Percentiles rank a stretch among this genome's conserved stretches.
phyloP scores from a whole-genome alignment of 441 rosid species.

The Populus hybrid region DNA sequence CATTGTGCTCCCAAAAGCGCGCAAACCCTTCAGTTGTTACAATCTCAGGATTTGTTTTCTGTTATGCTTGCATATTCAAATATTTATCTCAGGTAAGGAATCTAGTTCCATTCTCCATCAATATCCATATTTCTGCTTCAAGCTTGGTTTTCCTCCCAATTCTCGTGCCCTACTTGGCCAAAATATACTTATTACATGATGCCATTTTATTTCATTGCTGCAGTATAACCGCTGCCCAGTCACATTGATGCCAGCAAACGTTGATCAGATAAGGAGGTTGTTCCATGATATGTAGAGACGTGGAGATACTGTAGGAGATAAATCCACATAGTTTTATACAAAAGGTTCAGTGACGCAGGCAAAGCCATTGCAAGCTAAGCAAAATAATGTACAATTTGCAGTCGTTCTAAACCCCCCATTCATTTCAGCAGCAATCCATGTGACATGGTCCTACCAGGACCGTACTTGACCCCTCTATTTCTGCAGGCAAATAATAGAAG shows the following conservation, averaged over 20 bases:
- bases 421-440: background rate
- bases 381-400: background rate
- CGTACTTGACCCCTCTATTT: background rate
- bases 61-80: conserved; percentile 92
- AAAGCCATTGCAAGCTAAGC: background rate
- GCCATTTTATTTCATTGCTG: conserved; percentile 5
- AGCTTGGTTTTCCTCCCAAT: background rate
- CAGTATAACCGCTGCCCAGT: conserved; percentile 96
- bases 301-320: background rate
- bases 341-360: conserved; percentile 2
- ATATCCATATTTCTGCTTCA: background rate
- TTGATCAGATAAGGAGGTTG: conserved; percentile 89
- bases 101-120: background rate
- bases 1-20: conserved; percentile 91
- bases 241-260: conserved; percentile 72
- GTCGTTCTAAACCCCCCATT: too few species aligned
- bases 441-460: background rate
- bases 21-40: conserved; percentile 95
- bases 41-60: conserved; percentile 93
- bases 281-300: conserved; percentile 70
- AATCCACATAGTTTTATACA: background rate
- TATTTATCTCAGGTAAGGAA: conserved; percentile 76
- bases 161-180: background rate
- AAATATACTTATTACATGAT: background rate
- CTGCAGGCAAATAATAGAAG: background rate